phyloP scores from a whole-genome alignment of 2,329 filamentous ascomycete genomes.

The Diaporthe caulivora region DNA sequence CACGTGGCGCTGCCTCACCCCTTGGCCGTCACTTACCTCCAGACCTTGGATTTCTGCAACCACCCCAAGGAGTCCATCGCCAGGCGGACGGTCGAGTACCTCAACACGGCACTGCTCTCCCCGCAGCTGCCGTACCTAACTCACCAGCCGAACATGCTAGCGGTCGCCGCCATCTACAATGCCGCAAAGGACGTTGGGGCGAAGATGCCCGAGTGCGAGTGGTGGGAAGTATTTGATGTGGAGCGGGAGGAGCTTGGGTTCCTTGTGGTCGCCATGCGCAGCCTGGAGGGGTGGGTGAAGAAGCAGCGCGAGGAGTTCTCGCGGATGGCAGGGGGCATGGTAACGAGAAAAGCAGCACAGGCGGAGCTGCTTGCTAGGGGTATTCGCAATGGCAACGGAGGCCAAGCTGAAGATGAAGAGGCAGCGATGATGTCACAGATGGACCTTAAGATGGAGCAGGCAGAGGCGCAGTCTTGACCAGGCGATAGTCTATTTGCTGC shows the following conservation, averaged over 20 bases:
- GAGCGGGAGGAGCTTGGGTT: conserved; percentile 96
- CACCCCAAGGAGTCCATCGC: conserved; percentile 66
- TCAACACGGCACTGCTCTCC: conserved; percentile 88
- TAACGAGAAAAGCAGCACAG: conserved; percentile 70
- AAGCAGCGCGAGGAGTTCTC: conserved; percentile 70
- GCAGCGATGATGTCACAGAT: conserved; percentile 54
- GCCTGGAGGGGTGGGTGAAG: conserved; percentile 77
- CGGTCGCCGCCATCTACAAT: conserved; percentile 91
- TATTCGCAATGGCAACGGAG: conserved; percentile 49
- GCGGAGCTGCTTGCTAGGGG: conserved; percentile 69
- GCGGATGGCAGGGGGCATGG: conserved; percentile 61
- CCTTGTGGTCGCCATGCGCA: conserved; percentile 86
- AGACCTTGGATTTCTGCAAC: conserved; percentile 78
- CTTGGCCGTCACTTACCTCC: conserved; percentile 90
- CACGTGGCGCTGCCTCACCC: conserved; percentile 89
- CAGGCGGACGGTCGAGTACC: conserved; percentile 76
- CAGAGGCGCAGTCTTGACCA: conserved; percentile 43
- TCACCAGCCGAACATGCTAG: conserved; percentile 87
- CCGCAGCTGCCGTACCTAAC: conserved; percentile 93
- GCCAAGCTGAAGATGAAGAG: conserved; percentile 41
- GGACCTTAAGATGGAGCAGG: conserved; percentile 50
- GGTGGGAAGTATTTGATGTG: conserved; percentile 99
- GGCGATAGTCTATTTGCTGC: not conserved
- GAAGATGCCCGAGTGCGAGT: conserved; percentile 85
- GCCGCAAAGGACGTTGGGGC: conserved; percentile 81